Evolutionary conservation across 345 rosid species (phyloP), one percentile per base, ranked within the genome.

Genomic region (Salix viminalis): DNA sequence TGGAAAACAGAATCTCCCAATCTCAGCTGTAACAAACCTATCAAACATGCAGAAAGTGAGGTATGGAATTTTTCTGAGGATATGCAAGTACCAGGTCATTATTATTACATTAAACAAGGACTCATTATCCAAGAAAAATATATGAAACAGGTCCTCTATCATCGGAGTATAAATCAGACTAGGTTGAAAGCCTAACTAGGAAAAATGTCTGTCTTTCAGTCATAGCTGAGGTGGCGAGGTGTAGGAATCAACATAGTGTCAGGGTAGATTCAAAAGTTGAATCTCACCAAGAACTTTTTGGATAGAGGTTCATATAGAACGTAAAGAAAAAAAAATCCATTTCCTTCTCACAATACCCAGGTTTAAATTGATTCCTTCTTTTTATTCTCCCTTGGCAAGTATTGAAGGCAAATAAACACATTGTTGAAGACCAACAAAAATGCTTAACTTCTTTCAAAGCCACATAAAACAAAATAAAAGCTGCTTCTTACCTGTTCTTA

Each of bases 401-500:
- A 54, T 54, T 54, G 10, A 54, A 54, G 60, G 60, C 9, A 54
- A 54, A 54, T 19, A 32, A 23, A 44, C 2, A 42, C 44, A 21
- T 56, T 32, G 36, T 71, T 12, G 8, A 70, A 60, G 48, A 39
- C 28, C 24, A 62, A 28, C 19, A 65, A 46, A 36, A 14, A 58
- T n/a, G 28, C 23, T 2, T 23, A 28, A 7, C 41, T 9, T 32
- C 54, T 52, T 65, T 67, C 15, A 46, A 32, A 41, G 48, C 62
- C 42, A 50, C 16, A 30, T 39, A 66, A 75, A 66, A 41, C 52
- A 78, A 28, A 76, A 50, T 77, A 44, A 64, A 68, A 81, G 23
- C 26, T 56, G 74, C 58, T 69, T 71, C 77, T 77, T 71, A 96
- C 99, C 99, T 96, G 83, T 90, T 94, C 87, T 96, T 96, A 44